These are phyloP conservation scores for Schizosaccharomyces versatilis DNA, from an alignment of 1,139 yeast species.

Conservation along the genomic window DNA sequence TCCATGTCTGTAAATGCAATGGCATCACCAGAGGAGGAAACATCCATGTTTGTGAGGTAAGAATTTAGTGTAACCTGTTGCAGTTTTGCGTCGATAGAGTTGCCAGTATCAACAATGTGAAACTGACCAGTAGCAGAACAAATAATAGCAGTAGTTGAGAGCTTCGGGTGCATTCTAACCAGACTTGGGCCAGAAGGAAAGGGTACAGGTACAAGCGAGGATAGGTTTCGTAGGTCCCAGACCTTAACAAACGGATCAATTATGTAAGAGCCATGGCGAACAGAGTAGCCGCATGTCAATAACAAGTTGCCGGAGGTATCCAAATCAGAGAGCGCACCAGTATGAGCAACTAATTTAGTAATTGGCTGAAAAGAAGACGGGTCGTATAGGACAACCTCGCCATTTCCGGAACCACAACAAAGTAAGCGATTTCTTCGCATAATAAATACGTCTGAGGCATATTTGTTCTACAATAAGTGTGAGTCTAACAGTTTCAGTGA, in stretches of 20 bases:
- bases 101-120: slow-evolving; percentile 63
- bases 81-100: slow-evolving; percentile 31
- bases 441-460: slow-evolving; percentile 14
- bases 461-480: slow-evolving; percentile 12
- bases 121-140: slow-evolving; percentile 63
- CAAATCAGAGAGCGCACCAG: slow-evolving; percentile 53
- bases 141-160: slow-evolving; percentile 56
- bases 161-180: slow-evolving; percentile 66
- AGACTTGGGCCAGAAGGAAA: slow-evolving; percentile 80
- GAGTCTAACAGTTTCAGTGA: slow-evolving; percentile 9
- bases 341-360: slow-evolving; percentile 47
- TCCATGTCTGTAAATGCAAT: slow-evolving; percentile 45
- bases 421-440: slow-evolving; percentile 23
- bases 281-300: slow-evolving; percentile 46
- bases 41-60: slow-evolving; percentile 34
- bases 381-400: slow-evolving; percentile 59
- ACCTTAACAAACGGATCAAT: slow-evolving; percentile 69
- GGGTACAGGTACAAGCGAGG: slow-evolving; percentile 57
- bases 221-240: slow-evolving; percentile 56
- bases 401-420: slow-evolving; percentile 45
- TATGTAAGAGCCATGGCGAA: slow-evolving; percentile 11
- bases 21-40: slow-evolving; percentile 66
- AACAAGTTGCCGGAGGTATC: slow-evolving; percentile 57
- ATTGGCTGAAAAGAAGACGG: slow-evolving; percentile 35
- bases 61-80: slow-evolving; percentile 21